A percentile compares a stretch with the other conserved stretches of the same genome.
Conservation (phyloP, 345 rosid species). For the Angophora floribunda region DNA sequence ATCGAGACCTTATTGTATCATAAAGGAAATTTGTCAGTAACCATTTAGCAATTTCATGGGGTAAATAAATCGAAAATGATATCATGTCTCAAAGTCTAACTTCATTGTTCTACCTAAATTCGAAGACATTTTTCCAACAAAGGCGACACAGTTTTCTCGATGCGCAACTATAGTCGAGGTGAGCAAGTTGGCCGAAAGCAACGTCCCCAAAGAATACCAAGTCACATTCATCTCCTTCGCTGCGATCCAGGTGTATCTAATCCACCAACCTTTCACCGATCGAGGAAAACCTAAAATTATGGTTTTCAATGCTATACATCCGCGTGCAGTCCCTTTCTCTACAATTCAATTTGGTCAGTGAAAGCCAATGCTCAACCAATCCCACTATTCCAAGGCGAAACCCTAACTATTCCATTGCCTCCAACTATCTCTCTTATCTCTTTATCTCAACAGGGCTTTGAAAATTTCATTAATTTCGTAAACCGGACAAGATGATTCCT, state of each 20-base stretch:
- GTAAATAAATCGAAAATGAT: no score
- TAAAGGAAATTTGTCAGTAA: no score
- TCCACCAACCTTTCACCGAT: neutral
- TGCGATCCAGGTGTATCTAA: neutral
- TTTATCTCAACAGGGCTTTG: neutral
- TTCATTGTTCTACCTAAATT: no score
- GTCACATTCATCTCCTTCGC: neutral
- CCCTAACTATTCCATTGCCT: neutral
- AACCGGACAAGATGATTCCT: neutral
- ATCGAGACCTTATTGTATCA: no score
- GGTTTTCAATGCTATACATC: neutral
- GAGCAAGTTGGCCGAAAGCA: neutral
- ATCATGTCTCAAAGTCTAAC: no score
- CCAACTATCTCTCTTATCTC: neutral
- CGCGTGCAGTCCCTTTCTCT: neutral
- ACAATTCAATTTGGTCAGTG: neutral
- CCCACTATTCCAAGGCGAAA: neutral
- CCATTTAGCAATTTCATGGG: no score
- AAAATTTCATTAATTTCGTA: neutral
- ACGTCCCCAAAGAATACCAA: neutral
- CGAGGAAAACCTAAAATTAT: neutral
- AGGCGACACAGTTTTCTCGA: no score
- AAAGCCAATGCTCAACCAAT: neutral
- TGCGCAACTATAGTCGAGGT: neutral
- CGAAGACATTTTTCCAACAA: no score